Percentiles rank a stretch among this genome's conserved stretches.
Conservation (phyloP, 2,329 filamentous ascomycete species). For the Trichoderma polysporum region DNA sequence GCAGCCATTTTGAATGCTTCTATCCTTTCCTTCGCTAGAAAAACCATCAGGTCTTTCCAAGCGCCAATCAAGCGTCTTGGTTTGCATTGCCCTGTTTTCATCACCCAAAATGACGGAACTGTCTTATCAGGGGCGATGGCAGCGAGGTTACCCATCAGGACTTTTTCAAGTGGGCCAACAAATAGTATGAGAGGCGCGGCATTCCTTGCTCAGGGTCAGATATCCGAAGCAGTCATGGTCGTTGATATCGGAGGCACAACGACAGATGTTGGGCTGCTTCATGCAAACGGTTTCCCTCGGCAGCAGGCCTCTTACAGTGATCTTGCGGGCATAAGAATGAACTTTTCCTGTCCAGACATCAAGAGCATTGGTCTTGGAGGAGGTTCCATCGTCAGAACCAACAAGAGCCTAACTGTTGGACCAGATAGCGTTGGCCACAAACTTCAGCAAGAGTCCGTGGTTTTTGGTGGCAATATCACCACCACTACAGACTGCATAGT, state of each 20-base stretch:
- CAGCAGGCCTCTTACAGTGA: constrained; percentile 63
- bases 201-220: constrained; percentile 49
- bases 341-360: constrained; percentile 58
- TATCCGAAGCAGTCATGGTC: constrained; percentile 51
- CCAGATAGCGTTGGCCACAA: constrained; percentile 63
- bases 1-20: constrained; percentile 64
- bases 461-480: constrained; percentile 56
- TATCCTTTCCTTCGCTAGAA: constrained; percentile 56
- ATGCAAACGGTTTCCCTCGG: constrained; percentile 62
- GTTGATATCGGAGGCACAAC: constrained; percentile 68
- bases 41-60: constrained; percentile 57
- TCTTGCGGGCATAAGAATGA: constrained; percentile 62
- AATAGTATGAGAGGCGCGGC: constrained; percentile 65
- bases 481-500: constrained; percentile 60
- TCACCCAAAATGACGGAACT: constrained; percentile 65
- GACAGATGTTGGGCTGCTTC: constrained; percentile 60
- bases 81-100: constrained; percentile 54
- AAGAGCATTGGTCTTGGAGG: constrained; percentile 61
- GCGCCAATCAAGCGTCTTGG: constrained; percentile 50
- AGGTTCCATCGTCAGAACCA: constrained; percentile 51
- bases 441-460: constrained; percentile 51
- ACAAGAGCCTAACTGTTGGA: constrained; percentile 48
- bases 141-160: constrained; percentile 57
- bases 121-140: constrained; percentile 55
- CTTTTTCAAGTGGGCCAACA: constrained; percentile 62